Evolutionary conservation across 768 basidiomycete species (phyloP).

Genomic region (Trametes punicea): DNA sequence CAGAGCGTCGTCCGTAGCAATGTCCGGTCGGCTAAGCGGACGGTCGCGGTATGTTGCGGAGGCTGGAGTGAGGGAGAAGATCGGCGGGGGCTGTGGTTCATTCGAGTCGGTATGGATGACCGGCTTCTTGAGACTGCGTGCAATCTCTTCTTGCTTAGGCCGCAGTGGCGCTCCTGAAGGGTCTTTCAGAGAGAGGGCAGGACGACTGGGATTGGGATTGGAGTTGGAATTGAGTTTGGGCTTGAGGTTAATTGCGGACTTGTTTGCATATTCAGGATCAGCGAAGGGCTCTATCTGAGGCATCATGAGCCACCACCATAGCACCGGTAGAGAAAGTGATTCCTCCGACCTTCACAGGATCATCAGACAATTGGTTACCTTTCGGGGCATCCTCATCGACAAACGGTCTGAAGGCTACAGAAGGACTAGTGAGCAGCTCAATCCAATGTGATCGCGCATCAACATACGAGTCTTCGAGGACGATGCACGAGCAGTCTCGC

Average conservation of each 20-base stretch:
- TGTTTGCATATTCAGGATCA: conserved; percentile 47
- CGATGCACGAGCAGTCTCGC: conserved; percentile 30
- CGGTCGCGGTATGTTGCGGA: conserved; percentile 15
- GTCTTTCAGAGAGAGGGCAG: conserved; percentile 49
- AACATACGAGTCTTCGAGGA: conserved; percentile 36
- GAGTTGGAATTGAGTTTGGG: no score
- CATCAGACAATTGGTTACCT: conserved; percentile 39
- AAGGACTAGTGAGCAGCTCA: no score
- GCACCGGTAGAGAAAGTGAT: background rate
- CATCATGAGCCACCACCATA: background rate
- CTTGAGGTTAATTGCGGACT: no score
- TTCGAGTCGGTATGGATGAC: conserved; percentile 13
- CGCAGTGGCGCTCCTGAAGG: conserved; percentile 24
- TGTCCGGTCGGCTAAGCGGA: conserved; percentile 9
- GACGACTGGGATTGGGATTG: conserved; percentile 33
- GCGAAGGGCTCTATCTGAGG: conserved; percentile 65
- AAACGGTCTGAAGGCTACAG: conserved; percentile 62
- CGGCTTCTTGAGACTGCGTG: conserved; percentile 5
- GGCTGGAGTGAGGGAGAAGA: conserved; percentile 64
- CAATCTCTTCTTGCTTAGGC: conserved; percentile 22
- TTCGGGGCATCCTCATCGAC: conserved; percentile 57
- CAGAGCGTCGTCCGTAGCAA: conserved; percentile 10
- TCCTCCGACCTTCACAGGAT: conserved; percentile 36
- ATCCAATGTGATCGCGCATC: no score
- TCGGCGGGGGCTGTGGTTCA: conserved; percentile 37